phyloP scores from a whole-genome alignment of 163 green algal species.

The Dunaliella salina region DNA sequence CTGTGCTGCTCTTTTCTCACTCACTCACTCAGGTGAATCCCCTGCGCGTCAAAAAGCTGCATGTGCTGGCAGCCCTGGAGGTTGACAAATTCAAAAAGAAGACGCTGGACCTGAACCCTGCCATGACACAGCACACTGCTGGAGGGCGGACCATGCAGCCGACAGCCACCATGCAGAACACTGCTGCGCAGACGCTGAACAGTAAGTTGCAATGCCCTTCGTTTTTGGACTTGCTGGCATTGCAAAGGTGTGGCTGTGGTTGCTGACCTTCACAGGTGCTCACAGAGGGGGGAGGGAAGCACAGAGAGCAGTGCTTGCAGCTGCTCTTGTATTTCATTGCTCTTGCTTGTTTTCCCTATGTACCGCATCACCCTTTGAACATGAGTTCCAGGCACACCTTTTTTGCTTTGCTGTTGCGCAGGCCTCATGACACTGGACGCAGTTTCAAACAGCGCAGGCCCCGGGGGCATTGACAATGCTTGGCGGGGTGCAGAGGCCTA shows the following conservation, averaged over 20 bases:
- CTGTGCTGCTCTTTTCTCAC: constrained; percentile 13
- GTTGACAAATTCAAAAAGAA: constrained; percentile 56
- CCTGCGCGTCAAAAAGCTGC: constrained; percentile 75
- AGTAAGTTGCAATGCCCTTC: constrained; percentile 21
- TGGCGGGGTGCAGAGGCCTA: constrained; percentile 74
- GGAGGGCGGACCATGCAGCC: constrained; percentile 7
- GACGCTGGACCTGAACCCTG: constrained; percentile 32
- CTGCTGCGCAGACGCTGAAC: constrained; percentile 42
- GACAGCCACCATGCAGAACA: constrained; percentile 46
- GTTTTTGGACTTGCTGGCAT: too few relatives aligned
- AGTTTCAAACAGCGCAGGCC: constrained; percentile 19
- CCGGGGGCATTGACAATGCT: constrained; percentile 47
- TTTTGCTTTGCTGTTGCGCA: constrained; percentile 17
- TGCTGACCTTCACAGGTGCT: too few relatives aligned
- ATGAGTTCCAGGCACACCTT: background rate
- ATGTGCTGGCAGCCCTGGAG: constrained; percentile 77
- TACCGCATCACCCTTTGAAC: background rate
- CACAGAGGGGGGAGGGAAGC: too few relatives aligned
- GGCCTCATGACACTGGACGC: constrained; percentile 71
- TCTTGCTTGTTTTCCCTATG: background rate
- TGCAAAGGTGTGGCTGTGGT: too few relatives aligned
- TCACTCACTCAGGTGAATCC: constrained; percentile 42
- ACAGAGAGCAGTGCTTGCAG: too few relatives aligned
- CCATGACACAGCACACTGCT: constrained; percentile 6
- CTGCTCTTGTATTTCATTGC: background rate